These are phyloP conservation scores for Cryomyces antarcticus DNA, from an alignment of 495 filamentous ascomycete genomes.

Conservation along the genomic window DNA sequence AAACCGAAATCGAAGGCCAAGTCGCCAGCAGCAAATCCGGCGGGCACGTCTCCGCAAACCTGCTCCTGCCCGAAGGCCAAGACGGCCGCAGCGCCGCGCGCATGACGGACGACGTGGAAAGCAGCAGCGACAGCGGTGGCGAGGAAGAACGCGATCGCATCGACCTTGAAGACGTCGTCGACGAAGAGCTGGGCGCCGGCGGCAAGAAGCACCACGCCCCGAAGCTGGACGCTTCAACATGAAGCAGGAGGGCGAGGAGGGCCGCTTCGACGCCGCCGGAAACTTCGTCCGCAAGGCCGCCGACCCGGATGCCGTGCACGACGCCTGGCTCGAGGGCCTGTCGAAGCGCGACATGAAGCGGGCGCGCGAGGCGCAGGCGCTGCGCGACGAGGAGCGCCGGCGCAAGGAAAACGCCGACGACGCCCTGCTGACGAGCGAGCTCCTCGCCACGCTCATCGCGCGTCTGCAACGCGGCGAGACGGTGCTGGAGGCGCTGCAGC, in stretches of 20 bases:
- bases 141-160: conserved; percentile 49
- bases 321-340: conserved; percentile 78
- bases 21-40: conserved; percentile 53
- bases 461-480: conserved; percentile 70
- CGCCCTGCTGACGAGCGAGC: conserved; percentile 48
- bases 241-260: conserved; percentile 75
- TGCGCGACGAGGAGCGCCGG: conserved; percentile 55
- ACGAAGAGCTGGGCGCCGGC: conserved; percentile 77
- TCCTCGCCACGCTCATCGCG: conserved; percentile 48
- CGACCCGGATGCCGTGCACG: conserved; percentile 80
- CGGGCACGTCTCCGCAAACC: conserved; percentile 41
- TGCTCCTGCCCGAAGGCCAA: conserved; percentile 17
- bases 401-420: conserved; percentile 53
- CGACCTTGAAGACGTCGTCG: conserved; percentile 46
- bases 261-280: conserved; percentile 69
- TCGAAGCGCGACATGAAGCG: conserved; percentile 83
- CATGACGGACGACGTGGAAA: conserved; percentile 14
- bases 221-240: conserved; percentile 97
- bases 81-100: conserved; percentile 5
- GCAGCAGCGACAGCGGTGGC: conserved; percentile 44
- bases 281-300: conserved; percentile 80
- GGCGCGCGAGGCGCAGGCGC: conserved; percentile 73
- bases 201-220: conserved; percentile 85
- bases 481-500: conserved; percentile 66
- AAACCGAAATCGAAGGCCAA: conserved; percentile 70